Conservation (phyloP, 495 filamentous ascomycete species). For the Hyaloscypha finlandica region DNA sequence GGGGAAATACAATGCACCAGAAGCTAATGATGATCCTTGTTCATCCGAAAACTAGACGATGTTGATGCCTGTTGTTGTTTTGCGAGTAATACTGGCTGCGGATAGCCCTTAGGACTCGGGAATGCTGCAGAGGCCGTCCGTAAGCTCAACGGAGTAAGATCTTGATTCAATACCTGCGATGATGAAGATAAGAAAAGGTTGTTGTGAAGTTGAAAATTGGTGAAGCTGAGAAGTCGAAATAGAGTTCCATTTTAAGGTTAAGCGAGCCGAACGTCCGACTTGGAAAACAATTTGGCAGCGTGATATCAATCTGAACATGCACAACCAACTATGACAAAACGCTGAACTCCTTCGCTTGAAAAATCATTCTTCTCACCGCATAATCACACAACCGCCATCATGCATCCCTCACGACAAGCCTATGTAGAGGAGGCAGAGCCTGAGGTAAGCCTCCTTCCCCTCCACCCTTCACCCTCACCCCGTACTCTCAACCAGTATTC, state of each 20-base stretch:
- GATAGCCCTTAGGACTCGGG: not conserved
- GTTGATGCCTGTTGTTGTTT: not conserved
- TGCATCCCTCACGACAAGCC: conserved; percentile 92
- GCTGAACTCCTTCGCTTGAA: not conserved
- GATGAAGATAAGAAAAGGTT: not conserved
- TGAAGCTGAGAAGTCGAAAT: not conserved
- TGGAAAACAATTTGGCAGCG: not conserved
- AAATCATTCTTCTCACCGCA: not conserved
- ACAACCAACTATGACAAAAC: not conserved
- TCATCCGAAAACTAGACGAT: too few species aligned
- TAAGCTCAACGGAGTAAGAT: not conserved
- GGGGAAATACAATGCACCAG: too few species aligned
- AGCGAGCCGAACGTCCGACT: not conserved
- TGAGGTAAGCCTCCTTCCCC: conserved; percentile 58
- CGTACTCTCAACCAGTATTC: conserved; percentile 34
- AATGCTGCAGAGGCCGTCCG: not conserved
- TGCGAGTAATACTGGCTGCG: not conserved
- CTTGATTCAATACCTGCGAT: not conserved
- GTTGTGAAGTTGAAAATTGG: not conserved
- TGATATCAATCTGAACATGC: not conserved
- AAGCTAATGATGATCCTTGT: too few species aligned
- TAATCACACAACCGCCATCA: conserved; percentile 32
- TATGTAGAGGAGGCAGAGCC: conserved; percentile 84
- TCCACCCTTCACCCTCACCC: conserved; percentile 20
- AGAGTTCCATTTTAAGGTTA: not conserved